Conservation (phyloP, 192 early-diverging fungal species). For the Gaertneriomyces semiglobifer region DNA sequence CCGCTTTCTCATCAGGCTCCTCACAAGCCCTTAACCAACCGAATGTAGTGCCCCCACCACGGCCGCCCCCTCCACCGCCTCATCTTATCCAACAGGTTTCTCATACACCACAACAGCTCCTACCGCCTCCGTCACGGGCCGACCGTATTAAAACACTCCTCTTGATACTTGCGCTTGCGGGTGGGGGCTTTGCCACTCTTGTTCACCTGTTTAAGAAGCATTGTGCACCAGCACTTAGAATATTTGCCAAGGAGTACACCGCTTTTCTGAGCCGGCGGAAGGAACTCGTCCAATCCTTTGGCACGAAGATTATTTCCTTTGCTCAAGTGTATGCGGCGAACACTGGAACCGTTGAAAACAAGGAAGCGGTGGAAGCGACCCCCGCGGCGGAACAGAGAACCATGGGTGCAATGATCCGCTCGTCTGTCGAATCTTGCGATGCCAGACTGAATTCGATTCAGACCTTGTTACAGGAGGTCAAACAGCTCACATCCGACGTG, state of each 20-base stretch:
- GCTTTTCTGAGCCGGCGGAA: too few relatives aligned
- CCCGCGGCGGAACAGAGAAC: neutral
- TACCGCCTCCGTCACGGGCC: neutral
- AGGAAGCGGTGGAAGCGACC: neutral
- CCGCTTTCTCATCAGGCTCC: too few relatives aligned
- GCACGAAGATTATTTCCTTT: neutral
- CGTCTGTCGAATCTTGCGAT: slow-evolving; percentile 1
- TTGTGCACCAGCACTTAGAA: too few relatives aligned
- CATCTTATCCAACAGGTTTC: neutral
- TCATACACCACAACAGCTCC: neutral
- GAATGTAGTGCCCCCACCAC: too few relatives aligned
- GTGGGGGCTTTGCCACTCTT: slow-evolving; percentile 3
- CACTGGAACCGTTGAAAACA: neutral
- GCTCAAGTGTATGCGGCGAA: neutral
- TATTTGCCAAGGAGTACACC: too few relatives aligned
- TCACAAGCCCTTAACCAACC: too few relatives aligned
- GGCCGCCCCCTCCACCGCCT: neutral
- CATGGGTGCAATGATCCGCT: neutral
- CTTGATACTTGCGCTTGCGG: slow-evolving; percentile 1
- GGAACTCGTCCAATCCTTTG: neutral
- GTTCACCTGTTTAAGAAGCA: slow-evolving; percentile 7
- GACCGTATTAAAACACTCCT: neutral
- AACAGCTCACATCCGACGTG: neutral
- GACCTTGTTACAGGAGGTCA: neutral
- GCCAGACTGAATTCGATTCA: neutral